phyloP scores from a whole-genome alignment of 1,284 basidiomycete genomes.

The Puccinia sorghi region DNA sequence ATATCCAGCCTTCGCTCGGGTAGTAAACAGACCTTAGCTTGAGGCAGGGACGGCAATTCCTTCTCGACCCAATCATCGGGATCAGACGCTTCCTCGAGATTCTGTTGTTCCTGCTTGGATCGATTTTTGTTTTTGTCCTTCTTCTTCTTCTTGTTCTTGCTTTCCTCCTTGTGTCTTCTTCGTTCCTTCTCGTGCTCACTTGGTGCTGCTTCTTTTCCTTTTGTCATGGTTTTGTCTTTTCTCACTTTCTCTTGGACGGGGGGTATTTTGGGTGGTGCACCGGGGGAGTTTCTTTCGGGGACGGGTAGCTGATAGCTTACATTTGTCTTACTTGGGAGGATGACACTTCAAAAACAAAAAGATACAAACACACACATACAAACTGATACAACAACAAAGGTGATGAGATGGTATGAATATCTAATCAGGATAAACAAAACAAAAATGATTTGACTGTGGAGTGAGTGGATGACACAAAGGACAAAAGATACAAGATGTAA shows the following conservation, averaged over 20 bases:
- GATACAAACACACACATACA: too few species aligned
- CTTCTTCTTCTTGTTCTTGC: background rate
- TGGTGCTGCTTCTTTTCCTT: background rate
- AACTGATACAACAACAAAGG: background rate
- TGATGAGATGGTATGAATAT: background rate
- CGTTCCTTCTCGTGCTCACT: background rate
- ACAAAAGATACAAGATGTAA: background rate
- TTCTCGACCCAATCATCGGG: slow-evolving; percentile 22
- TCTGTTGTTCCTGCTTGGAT: slow-evolving; percentile 2
- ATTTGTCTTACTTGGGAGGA: too few species aligned
- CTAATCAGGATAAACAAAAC: background rate
- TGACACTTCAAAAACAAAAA: too few species aligned
- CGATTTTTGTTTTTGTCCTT: background rate
- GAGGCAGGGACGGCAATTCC: background rate
- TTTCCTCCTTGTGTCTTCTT: background rate
- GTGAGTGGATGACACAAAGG: too few species aligned
- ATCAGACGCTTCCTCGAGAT: background rate
- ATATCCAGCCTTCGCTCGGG: background rate
- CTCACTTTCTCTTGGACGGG: too few species aligned
- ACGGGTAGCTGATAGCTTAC: too few species aligned
- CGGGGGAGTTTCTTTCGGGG: too few species aligned
- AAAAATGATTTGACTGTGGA: too few species aligned
- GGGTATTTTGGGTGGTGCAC: too few species aligned
- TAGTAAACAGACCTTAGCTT: background rate
- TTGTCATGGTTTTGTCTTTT: background rate